A percentile compares a stretch with the other conserved stretches of the same genome.
phyloP scores from a whole-genome alignment of 257 asterid genomes.

The Pogostemon cablin region DNA sequence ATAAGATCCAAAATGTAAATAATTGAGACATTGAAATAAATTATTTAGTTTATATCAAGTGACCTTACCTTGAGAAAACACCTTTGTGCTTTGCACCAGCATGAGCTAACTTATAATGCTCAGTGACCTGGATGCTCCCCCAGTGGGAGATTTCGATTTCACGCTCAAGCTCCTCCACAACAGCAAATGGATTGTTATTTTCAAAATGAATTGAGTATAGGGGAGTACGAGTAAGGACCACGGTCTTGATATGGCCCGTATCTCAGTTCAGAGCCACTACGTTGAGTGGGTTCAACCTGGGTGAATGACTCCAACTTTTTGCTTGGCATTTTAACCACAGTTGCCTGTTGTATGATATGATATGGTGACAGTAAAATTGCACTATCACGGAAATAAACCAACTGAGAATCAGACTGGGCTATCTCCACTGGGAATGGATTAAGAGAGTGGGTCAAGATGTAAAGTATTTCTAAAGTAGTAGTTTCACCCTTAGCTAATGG shows the following conservation, averaged over 20 bases:
- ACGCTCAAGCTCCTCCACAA: conserved; percentile 98
- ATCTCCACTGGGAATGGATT: conserved; percentile 94
- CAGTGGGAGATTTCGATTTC: conserved; percentile 97
- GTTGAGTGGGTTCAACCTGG: conserved; percentile 70
- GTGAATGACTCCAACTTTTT: conserved; percentile 90
- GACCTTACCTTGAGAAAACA: conserved; percentile 84
- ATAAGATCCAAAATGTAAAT: neutral
- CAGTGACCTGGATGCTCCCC: conserved; percentile 94
- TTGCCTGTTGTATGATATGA: conserved; percentile 71
- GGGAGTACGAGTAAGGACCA: conserved; percentile 67
- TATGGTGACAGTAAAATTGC: conserved; percentile 86
- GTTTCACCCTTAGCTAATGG: conserved; percentile 71
- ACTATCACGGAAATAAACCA: conserved; percentile 94
- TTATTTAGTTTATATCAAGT: conserved; percentile 6
- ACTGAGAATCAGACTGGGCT: conserved; percentile 86
- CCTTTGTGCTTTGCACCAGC: conserved; percentile 96
- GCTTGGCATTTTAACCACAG: conserved; percentile 72
- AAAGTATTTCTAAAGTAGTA: conserved; percentile 67
- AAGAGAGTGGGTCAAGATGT: conserved; percentile 77
- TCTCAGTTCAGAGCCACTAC: conserved; percentile 69
- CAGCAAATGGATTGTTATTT: conserved; percentile 91
- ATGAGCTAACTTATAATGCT: conserved; percentile 79
- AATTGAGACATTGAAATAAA: conserved; percentile 12
- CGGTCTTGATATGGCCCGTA: conserved; percentile 84
- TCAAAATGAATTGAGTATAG: conserved; percentile 77